Conservation (phyloP, 345 rosid genomes). For the Salix koriyanagi region DNA sequence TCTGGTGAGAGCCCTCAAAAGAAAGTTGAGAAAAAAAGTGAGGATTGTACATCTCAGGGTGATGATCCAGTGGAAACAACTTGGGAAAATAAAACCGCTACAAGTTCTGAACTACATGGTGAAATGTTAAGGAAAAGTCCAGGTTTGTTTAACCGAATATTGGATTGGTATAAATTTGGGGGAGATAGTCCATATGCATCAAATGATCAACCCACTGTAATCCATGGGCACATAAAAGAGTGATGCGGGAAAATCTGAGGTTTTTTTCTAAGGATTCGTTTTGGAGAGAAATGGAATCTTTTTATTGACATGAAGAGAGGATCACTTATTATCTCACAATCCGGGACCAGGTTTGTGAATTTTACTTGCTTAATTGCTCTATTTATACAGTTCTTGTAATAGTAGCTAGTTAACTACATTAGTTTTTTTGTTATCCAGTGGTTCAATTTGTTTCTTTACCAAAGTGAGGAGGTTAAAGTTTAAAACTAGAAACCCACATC, state of each 20-base stretch:
- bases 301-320: constrained; percentile 55
- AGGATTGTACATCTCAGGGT: constrained; percentile 14
- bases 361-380: constrained; percentile 3
- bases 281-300: constrained; percentile 60
- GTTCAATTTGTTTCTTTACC: background rate
- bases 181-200: constrained; percentile 18
- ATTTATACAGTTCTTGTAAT: background rate
- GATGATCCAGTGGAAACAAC: constrained; percentile 17
- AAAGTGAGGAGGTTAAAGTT: background rate
- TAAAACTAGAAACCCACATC: background rate
- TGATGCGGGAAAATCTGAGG: constrained; percentile 24
- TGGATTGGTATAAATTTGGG: constrained; percentile 36
- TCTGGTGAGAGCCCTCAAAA: constrained; percentile 17
- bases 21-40: constrained; percentile 23
- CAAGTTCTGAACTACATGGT: constrained; percentile 15
- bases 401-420: background rate
- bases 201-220: constrained; percentile 27
- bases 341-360: constrained; percentile 59
- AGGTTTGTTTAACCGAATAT: constrained; percentile 34
- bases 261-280: constrained; percentile 44
- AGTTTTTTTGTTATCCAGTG: background rate
- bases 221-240: constrained; percentile 17
- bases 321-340: constrained; percentile 39
- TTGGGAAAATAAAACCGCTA: constrained; percentile 17
- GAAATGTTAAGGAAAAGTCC: constrained; percentile 16